These are phyloP conservation scores for Pythium myriotylum DNA, from an alignment of 352 stramenopile species.

Conservation along the genomic window DNA sequence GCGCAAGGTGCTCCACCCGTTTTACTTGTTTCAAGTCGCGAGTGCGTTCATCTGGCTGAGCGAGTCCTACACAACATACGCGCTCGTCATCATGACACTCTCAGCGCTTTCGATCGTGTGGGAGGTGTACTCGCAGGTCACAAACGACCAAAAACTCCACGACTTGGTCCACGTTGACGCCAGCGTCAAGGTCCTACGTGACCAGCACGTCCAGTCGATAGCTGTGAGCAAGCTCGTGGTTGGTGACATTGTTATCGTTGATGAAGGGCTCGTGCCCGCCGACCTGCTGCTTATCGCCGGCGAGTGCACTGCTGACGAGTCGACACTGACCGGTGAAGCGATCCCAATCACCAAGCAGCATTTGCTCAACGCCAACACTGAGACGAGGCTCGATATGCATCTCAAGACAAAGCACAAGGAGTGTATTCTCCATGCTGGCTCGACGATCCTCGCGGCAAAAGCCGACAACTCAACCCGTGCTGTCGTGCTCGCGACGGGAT, in stretches of 20 bases:
- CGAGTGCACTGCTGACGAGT: conserved; percentile 73
- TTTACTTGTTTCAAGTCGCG: conserved; percentile 79
- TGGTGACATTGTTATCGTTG: conserved; percentile 69
- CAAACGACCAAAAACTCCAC: conserved; percentile 65
- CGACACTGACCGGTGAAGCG: conserved; percentile 79
- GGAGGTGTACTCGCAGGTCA: conserved; percentile 68
- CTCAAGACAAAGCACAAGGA: conserved; percentile 53
- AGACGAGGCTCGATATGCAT: conserved; percentile 32
- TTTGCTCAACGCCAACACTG: conserved; percentile 7
- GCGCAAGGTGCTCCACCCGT: conserved; percentile 73
- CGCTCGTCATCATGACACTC: conserved; percentile 59
- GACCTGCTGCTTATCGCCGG: conserved; percentile 67
- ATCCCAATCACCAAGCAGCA: conserved; percentile 77
- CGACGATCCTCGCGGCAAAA: conserved; percentile 31
- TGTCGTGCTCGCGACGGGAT: conserved; percentile 36
- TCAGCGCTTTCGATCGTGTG: conserved; percentile 72
- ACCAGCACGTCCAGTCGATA: conserved; percentile 48
- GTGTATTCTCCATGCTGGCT: conserved; percentile 62
- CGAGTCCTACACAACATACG: conserved; percentile 70
- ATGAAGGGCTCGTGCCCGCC: conserved; percentile 61
- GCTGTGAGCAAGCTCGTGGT: conserved; percentile 56
- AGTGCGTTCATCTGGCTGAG: conserved; percentile 72
- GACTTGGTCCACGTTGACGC: conserved; percentile 56
- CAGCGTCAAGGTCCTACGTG: conserved; percentile 62
- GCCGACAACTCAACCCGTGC: conserved; percentile 25